Evolutionary conservation across 1,284 basidiomycete species (phyloP), one percentile per base, ranked within the genome.

Genomic region (Bjerkandera adusta): DNA sequence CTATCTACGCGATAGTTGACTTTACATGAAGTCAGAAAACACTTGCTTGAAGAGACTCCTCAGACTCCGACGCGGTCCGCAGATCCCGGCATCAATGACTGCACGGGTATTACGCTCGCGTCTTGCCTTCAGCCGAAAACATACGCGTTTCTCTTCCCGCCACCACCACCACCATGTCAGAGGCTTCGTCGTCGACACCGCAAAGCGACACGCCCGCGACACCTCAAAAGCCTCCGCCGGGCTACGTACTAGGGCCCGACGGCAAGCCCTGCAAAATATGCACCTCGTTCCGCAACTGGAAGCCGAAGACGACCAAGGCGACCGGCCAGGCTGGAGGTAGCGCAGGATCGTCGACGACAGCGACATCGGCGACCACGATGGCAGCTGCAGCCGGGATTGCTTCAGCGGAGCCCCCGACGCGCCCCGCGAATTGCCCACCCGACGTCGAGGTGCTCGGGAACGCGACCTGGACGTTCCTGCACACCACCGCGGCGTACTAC

Each of bases 381-480:
- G 69, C 73, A 55, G 65, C 68, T 10, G 66, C 73, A 3, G 62
- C 72, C 26, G 71, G 73, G 1, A 63, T 68, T 16, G 65, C 32
- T n/a, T 22, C 44, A 16, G 16, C 22, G n/a, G 36, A 3, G 13
- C 13, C 32, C 11, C 26, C 38, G 21, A 34, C 22, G 13, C 75
- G 72, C 36, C 79, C 81, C 2, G 69, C 70, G 20, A 71, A 89
- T 51, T 97, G 94, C 60, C 94, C 94, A 10, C 83, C 92, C 0
- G 93, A 97, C 65, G 84, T 86, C 36, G 89, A 92, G 57, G 74
- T 81, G 47, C 83, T 97, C 33, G 94, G 94, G 4, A 81, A 83
- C 42, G 86, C 94, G 39, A 96, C 94, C 3, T 97, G 94, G 94
- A 89, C 92, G 15, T 97, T 97, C 77, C 75, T 97, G 29, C 94